Conservation (phyloP, 192 early-diverging fungal genomes). For the Coemansia furcata region DNA sequence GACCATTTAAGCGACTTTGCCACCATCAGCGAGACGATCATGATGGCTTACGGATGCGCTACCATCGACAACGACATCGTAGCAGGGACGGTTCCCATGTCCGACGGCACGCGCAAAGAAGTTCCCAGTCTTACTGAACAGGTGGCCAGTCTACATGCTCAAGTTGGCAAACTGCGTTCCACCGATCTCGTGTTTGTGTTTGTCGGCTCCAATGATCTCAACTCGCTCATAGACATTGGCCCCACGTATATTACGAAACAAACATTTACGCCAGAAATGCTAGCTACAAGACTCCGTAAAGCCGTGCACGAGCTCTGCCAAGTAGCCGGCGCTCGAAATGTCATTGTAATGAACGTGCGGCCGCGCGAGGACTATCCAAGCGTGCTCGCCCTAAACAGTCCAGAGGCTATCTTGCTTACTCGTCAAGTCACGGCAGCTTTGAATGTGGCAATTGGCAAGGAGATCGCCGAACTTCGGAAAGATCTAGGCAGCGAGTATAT, state of each 20-base stretch:
- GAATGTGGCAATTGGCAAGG: slow-evolving; percentile 16
- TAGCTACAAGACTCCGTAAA: slow-evolving; percentile 19
- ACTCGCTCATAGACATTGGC: slow-evolving; percentile 25
- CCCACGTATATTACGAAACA: slow-evolving; percentile 16
- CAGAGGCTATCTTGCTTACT: slow-evolving; percentile 3
- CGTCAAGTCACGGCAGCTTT: slow-evolving; percentile 14
- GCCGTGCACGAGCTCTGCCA: slow-evolving; percentile 19
- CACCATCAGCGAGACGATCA: slow-evolving; percentile 2
- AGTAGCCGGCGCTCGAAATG: slow-evolving; percentile 11
- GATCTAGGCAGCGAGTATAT: slow-evolving; percentile 14
- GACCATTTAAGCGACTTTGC: slow-evolving; percentile 28
- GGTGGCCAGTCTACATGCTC: slow-evolving; percentile 2
- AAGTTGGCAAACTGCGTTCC: slow-evolving; percentile 8
- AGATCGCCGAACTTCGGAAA: slow-evolving; percentile 17
- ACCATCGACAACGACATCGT: slow-evolving; percentile 45
- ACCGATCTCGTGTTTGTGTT: slow-evolving; percentile 44
- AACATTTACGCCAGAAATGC: slow-evolving; percentile 17
- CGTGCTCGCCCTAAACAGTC: slow-evolving; percentile 21
- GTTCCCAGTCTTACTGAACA: slow-evolving; percentile 36
- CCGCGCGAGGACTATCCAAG: slow-evolving; percentile 42
- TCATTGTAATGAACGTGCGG: slow-evolving; percentile 47
- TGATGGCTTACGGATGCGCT: slow-evolving; percentile 40
- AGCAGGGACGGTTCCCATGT: slow-evolving; percentile 38
- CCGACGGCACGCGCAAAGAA: slow-evolving; percentile 15
- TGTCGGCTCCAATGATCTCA: slow-evolving; percentile 47